phyloP scores from a whole-genome alignment of 2,329 filamentous ascomycete genomes.

The Mycosphaerella sp. region DNA sequence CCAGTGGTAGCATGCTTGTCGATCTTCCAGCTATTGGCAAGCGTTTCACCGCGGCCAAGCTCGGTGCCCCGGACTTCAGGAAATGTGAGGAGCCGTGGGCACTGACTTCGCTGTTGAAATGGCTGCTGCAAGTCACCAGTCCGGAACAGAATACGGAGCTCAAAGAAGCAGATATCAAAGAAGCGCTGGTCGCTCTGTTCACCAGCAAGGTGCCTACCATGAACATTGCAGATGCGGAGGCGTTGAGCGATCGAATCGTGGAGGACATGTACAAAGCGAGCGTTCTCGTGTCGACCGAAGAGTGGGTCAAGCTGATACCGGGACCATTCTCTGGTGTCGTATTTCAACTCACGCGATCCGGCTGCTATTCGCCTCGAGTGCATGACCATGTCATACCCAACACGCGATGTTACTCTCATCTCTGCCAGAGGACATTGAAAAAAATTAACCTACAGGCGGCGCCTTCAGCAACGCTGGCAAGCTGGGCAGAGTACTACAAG shows the following conservation, averaged over 20 bases:
- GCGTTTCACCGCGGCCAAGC: slow-evolving; percentile 77
- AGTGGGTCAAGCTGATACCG: slow-evolving; percentile 90
- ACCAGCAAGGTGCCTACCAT: slow-evolving; percentile 94
- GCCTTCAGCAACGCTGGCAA: slow-evolving; percentile 61
- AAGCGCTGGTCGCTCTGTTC: slow-evolving; percentile 82
- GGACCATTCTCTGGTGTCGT: slow-evolving; percentile 81
- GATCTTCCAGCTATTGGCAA: slow-evolving; percentile 37
- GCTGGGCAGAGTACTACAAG: slow-evolving; percentile 87
- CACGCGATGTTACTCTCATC: slow-evolving; percentile 77
- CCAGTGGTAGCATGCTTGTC: slow-evolving; percentile 26
- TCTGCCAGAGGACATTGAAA: slow-evolving; percentile 88
- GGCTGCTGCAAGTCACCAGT: slow-evolving; percentile 74
- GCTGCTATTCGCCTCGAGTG: slow-evolving; percentile 81
- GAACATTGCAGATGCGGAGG: slow-evolving; percentile 95
- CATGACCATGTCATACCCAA: slow-evolving; percentile 63
- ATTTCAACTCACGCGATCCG: slow-evolving; percentile 84
- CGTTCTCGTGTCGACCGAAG: slow-evolving; percentile 79
- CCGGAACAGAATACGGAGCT: slow-evolving; percentile 80
- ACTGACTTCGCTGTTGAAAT: slow-evolving; percentile 74
- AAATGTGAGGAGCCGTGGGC: slow-evolving; percentile 90
- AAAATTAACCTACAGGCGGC: slow-evolving; percentile 83
- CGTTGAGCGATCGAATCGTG: slow-evolving; percentile 69
- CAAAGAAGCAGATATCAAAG: slow-evolving; percentile 74
- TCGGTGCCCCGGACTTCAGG: slow-evolving; percentile 72
- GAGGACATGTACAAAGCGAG: slow-evolving; percentile 71